These are phyloP conservation scores for Earliella scabrosa DNA, from an alignment of 1,284 basidiomycete genomes.

Conservation along the genomic window DNA sequence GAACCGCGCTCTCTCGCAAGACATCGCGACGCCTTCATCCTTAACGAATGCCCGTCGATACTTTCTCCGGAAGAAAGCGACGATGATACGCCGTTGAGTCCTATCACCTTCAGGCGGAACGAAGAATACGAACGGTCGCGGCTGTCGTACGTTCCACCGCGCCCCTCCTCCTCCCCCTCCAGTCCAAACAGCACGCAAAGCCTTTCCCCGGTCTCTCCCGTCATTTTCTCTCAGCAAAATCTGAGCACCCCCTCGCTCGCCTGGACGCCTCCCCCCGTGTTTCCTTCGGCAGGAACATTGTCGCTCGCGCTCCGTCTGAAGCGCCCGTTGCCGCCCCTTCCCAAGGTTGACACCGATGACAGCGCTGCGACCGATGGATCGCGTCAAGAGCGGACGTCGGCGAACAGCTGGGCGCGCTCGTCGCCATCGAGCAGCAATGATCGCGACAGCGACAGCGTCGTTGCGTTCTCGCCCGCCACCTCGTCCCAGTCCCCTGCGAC, in stretches of 20 bases:
- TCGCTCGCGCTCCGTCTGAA: constrained; percentile 14
- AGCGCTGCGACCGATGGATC: constrained; percentile 1
- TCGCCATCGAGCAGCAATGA: constrained; percentile 20
- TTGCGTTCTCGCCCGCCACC: constrained; percentile 13
- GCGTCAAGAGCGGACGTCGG: constrained; percentile 5
- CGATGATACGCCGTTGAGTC: constrained; percentile 21
- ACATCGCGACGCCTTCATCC: constrained; percentile 4
- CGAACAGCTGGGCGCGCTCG: not conserved
- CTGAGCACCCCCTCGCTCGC: constrained; percentile 17
- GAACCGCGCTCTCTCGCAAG: constrained; percentile 6
- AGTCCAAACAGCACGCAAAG: constrained; percentile 2
- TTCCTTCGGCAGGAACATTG: constrained; percentile 9
- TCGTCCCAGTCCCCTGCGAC: constrained; percentile 16
- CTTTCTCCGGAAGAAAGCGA: constrained; percentile 27
- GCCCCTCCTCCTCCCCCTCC: constrained; percentile 12
- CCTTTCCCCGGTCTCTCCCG: constrained; percentile 10
- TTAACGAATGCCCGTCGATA: constrained; percentile 5
- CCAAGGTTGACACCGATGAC: constrained; percentile 15
- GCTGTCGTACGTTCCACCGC: constrained; percentile 12
- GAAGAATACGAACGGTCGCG: constrained; percentile 19
- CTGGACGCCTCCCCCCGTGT: constrained; percentile 5
- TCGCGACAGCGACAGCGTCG: constrained; percentile 18
- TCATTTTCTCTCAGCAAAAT: constrained; percentile 19
- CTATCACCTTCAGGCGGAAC: constrained; percentile 21
- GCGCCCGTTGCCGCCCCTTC: constrained; percentile 22